Percentiles rank a stretch among this genome's conserved stretches.
phyloP scores from a whole-genome alignment of 1,139 yeast genomes.

The Hyphopichia khmerensis region DNA sequence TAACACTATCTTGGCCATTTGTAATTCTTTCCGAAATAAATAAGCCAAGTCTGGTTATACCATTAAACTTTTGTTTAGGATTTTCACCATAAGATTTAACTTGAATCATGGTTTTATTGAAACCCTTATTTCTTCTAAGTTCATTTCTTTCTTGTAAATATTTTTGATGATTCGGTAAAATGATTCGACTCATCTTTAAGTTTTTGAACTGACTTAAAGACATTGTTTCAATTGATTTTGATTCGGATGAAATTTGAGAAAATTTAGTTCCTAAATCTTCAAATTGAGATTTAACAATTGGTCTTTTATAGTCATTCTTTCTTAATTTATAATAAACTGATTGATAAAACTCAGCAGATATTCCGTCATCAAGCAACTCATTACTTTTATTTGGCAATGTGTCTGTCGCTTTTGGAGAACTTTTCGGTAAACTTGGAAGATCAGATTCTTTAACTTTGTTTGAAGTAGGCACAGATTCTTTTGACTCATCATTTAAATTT shows the following conservation, averaged over 20 bases:
- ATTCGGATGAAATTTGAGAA: conserved; percentile 5
- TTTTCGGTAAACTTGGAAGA: neutral
- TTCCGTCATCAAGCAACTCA: conserved; percentile 39
- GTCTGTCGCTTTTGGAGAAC: conserved; percentile 4
- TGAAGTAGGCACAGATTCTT: neutral
- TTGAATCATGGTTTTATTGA: conserved; percentile 29
- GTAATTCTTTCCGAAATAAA: conserved; percentile 37
- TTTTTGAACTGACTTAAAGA: conserved; percentile 26
- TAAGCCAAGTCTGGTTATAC: conserved; percentile 69
- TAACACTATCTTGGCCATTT: conserved; percentile 14
- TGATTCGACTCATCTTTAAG: conserved; percentile 29
- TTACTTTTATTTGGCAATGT: conserved; percentile 38
- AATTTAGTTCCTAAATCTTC: conserved; percentile 21
- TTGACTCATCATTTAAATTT: neutral
- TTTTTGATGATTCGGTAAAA: conserved; percentile 34
- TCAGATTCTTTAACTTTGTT: neutral
- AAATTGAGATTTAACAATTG: conserved; percentile 26
- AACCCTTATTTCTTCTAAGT: conserved; percentile 17
- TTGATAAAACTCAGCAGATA: conserved; percentile 49
- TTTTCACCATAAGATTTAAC: conserved; percentile 54
- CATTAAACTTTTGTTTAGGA: conserved; percentile 65
- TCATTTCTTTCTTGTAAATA: conserved; percentile 26
- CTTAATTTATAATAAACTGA: conserved; percentile 49
- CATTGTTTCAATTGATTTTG: conserved; percentile 20
- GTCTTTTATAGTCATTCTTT: conserved; percentile 49